phyloP scores from a whole-genome alignment of 352 stramenopile genomes.

The Phytophthora crassamura region DNA sequence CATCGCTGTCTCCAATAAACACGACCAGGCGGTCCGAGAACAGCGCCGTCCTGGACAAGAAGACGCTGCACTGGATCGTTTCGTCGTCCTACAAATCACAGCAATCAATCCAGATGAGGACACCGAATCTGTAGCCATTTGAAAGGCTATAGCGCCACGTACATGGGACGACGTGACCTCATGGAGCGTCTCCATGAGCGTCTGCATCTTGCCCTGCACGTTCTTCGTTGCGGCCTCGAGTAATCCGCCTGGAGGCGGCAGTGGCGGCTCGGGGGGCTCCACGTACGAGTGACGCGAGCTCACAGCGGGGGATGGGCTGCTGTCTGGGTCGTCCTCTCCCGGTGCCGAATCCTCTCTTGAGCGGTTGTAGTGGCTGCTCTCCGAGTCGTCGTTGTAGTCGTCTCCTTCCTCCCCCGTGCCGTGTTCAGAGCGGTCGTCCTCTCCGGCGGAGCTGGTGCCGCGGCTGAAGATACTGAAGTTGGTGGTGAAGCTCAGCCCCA shows the following conservation, averaged over 20 bases:
- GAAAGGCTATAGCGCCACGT: conserved; percentile 2
- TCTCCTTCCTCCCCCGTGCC: conserved; percentile 40
- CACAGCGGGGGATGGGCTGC: conserved; percentile 44
- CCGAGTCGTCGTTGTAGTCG: conserved; percentile 47
- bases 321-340: conserved; percentile 40
- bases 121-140: conserved; percentile 21
- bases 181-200: conserved; percentile 66
- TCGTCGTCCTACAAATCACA: conserved; percentile 57
- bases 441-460: conserved; percentile 41
- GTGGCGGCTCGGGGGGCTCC: conserved; percentile 63
- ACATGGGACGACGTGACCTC: conserved; percentile 65
- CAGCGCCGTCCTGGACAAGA: conserved; percentile 61
- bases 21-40: conserved; percentile 72
- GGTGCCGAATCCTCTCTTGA: conserved; percentile 48
- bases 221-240: conserved; percentile 73
- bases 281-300: conserved; percentile 54
- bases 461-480: conserved; percentile 68
- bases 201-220: conserved; percentile 75
- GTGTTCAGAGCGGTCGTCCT: conserved; percentile 49
- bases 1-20: conserved; percentile 72
- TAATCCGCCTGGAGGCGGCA: conserved; percentile 59
- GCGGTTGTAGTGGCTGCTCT: conserved; percentile 49
- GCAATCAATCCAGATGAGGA: conserved; percentile 15
- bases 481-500: conserved; percentile 67
- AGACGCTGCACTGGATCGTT: conserved; percentile 65